Base-by-base conservation (phyloP, 108 stramenopile species). In the Pseudonitzschia delicatissima region DNA sequence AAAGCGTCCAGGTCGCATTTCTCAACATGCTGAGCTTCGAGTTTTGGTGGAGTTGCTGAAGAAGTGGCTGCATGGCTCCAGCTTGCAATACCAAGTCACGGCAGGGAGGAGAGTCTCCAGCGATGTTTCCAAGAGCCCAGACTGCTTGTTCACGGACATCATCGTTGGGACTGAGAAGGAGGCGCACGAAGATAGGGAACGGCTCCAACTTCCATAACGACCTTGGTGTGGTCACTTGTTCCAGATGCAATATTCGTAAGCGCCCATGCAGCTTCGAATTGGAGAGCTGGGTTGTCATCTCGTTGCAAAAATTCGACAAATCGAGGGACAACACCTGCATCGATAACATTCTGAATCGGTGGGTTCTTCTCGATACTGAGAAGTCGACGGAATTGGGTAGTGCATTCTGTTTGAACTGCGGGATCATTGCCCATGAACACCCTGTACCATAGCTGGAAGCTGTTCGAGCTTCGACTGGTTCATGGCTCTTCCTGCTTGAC, bases 251-350 rank as follows among this genome's bases (percentile, higher is more conserved):
- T 98, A 77, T 99, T 99, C 57, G 99, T 99, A 33, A 99, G 70
- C 13, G 98, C 98, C 99, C 99, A 99, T 5, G 99, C 98, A 32
- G 99, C 97, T 80, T 99, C 99, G 76, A 99, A 99, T 72, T 98
- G 99, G 58, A 98, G 89, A 5, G 90, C 93, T 42, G 96, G 95
- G 65, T 91, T 91, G 65, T 96, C 96, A 39, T 91, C 93, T 13
- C 93, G 74, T 64, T 86, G 87, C 42, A 99, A 74, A 71, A 99
- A 98, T 65, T 94, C 84, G 11, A 98, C 96, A 70, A 99, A 96
- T 55, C 94, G 87, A 23, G 96, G 96, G 37, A 99, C 96, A 5
- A 98, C 97, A 44, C 94, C 95, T 9, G 91, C 71, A 18, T 98
- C 94, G 68, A 98, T 99, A 23, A 99, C 98, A 65, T 95, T 85